Conservation (phyloP, 2,329 filamentous ascomycete genomes). For the Clonostachys solani region DNA sequence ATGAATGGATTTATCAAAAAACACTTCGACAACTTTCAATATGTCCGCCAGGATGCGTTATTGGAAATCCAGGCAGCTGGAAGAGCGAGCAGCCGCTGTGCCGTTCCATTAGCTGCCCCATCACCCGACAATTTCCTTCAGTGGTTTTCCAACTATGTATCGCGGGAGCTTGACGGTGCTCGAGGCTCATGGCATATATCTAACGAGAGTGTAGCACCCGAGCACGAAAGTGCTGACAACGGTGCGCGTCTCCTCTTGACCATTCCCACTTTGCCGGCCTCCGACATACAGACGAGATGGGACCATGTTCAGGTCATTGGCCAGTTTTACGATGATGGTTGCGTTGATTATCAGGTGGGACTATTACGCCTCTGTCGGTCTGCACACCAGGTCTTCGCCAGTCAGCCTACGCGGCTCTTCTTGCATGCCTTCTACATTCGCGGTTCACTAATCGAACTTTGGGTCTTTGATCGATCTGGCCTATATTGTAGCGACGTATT, state of each 20-base stretch:
- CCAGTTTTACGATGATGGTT: neutral
- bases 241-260: neutral
- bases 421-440: constrained; percentile 28
- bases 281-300: neutral
- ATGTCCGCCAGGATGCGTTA: constrained; percentile 4
- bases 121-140: constrained; percentile 8
- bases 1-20: constrained; percentile 9
- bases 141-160: constrained; percentile 8
- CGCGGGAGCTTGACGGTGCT: constrained; percentile 5
- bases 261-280: neutral
- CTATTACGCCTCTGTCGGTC: constrained; percentile 1
- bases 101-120: constrained; percentile 6
- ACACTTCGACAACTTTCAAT: constrained; percentile 6
- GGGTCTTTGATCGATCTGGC: constrained; percentile 30
- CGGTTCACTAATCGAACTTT: constrained; percentile 21
- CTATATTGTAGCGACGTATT: constrained; percentile 21
- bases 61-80: constrained; percentile 4
- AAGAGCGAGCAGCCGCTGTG: constrained; percentile 1
- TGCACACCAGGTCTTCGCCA: constrained; percentile 17
- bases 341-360: neutral
- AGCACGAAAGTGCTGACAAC: neutral
- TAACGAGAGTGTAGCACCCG: neutral
- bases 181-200: constrained; percentile 7
- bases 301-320: neutral
- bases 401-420: constrained; percentile 24